Evolutionary conservation across 768 basidiomycete species (phyloP).

Genomic region (Pleurotus citrinopileatus): DNA sequence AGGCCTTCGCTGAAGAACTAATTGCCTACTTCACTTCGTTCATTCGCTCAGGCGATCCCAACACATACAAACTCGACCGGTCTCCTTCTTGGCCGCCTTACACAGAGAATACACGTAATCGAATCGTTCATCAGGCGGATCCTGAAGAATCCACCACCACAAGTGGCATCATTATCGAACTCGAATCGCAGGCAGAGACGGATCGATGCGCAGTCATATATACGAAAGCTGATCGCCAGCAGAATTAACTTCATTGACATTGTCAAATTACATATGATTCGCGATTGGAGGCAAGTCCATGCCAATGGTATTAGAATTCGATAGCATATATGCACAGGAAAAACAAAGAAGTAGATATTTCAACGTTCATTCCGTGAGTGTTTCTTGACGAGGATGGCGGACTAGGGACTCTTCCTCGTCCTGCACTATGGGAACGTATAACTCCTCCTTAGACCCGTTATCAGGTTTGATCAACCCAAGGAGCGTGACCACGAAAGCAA

Average conservation of each 20-base stretch:
- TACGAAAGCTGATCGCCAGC: background rate
- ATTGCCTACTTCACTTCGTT: slow-evolving; percentile 69
- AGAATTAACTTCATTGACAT: too few relatives aligned
- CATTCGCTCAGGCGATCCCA: slow-evolving; percentile 54
- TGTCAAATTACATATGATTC: too few relatives aligned
- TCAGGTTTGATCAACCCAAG: slow-evolving; percentile 8
- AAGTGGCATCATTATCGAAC: slow-evolving; percentile 35
- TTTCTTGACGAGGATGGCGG: background rate
- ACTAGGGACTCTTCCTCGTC: slow-evolving; percentile 1
- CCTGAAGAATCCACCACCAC: slow-evolving; percentile 17
- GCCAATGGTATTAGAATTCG: background rate
- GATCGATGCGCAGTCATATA: slow-evolving; percentile 37
- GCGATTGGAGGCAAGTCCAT: too few relatives aligned
- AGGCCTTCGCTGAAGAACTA: slow-evolving; percentile 53
- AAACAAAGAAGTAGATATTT: background rate
- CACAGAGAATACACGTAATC: slow-evolving; percentile 21
- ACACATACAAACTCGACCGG: slow-evolving; percentile 47
- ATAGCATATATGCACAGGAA: too few relatives aligned
- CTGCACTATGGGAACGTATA: background rate
- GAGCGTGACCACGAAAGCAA: slow-evolving; percentile 40
- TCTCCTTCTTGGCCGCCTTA: slow-evolving; percentile 51
- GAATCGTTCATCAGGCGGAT: slow-evolving; percentile 41
- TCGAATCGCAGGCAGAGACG: slow-evolving; percentile 29
- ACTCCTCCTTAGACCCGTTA: slow-evolving; percentile 4
- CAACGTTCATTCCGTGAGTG: background rate